Conservation (phyloP, 148 eudicot species). For the Rhododendron kiyosumense region DNA sequence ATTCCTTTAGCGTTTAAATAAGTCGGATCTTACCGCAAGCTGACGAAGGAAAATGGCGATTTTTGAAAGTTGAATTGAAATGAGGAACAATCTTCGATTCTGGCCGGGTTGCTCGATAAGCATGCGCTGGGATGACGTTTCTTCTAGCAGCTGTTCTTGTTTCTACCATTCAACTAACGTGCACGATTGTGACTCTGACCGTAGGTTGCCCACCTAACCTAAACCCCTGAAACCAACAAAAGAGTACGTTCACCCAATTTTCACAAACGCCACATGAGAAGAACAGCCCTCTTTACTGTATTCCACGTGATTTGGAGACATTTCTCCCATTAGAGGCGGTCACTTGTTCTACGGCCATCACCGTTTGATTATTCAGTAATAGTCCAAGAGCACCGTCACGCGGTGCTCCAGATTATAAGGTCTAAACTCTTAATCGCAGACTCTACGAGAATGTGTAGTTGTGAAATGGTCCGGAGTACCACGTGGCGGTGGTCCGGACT, state of each 20-base stretch:
- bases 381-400: too few species aligned
- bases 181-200: background rate
- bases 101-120: background rate
- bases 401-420: too few species aligned
- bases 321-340: background rate
- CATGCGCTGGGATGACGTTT: background rate
- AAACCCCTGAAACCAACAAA: background rate
- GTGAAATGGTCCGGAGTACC: too few species aligned
- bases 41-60: background rate
- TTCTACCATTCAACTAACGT: background rate
- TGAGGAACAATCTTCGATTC: background rate
- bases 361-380: too few species aligned
- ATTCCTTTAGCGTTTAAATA: background rate
- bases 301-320: background rate
- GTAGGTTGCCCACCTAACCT: background rate
- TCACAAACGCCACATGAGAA: background rate
- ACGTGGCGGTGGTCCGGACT: too few species aligned
- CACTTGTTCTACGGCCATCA: background rate
- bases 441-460: too few species aligned
- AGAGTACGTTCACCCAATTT: background rate
- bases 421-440: too few species aligned
- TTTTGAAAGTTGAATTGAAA: background rate
- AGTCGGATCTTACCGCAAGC: background rate
- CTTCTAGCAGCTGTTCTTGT: too few species aligned
- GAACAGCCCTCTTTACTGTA: background rate